Evolutionary conservation across 2,329 filamentous ascomycete genomes (phyloP).

Genomic region (Botryotinia globosa): DNA sequence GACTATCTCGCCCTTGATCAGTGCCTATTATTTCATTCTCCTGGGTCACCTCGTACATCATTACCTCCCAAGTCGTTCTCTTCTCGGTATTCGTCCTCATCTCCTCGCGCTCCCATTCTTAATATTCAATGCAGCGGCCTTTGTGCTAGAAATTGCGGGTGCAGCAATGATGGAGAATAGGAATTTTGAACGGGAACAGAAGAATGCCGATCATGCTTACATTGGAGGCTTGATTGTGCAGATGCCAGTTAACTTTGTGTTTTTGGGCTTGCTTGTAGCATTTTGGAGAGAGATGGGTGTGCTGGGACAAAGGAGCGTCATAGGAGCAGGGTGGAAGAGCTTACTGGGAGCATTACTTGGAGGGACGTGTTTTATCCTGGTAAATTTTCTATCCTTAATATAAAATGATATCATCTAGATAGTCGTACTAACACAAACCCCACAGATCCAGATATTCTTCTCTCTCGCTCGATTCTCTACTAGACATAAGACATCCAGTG

Average conservation of each 20-base stretch:
- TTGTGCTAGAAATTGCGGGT: constrained; percentile 1
- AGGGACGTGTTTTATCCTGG: background rate
- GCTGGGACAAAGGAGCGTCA: background rate
- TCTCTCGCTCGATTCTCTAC: background rate
- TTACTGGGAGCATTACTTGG: background rate
- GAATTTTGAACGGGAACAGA: background rate
- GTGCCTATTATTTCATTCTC: constrained; percentile 39
- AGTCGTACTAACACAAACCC: background rate
- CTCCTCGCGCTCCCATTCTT: background rate
- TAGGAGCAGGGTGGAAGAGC: background rate
- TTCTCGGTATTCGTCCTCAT: background rate
- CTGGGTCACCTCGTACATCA: constrained; percentile 38
- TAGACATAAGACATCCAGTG: background rate
- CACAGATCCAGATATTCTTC: background rate
- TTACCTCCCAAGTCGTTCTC: constrained; percentile 36
- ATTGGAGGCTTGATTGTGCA: constrained; percentile 54
- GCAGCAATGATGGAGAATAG: background rate
- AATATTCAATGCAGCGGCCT: background rate
- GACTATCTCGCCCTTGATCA: constrained; percentile 38
- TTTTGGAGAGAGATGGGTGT: background rate
- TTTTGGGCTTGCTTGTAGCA: constrained; percentile 29
- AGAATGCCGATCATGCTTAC: constrained; percentile 45
- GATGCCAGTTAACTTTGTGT: constrained; percentile 48
- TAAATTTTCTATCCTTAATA: background rate
- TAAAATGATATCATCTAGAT: background rate